These are phyloP conservation scores for Clathrus columnatus DNA, from an alignment of 768 basidiomycete genomes.

Conservation along the genomic window DNA sequence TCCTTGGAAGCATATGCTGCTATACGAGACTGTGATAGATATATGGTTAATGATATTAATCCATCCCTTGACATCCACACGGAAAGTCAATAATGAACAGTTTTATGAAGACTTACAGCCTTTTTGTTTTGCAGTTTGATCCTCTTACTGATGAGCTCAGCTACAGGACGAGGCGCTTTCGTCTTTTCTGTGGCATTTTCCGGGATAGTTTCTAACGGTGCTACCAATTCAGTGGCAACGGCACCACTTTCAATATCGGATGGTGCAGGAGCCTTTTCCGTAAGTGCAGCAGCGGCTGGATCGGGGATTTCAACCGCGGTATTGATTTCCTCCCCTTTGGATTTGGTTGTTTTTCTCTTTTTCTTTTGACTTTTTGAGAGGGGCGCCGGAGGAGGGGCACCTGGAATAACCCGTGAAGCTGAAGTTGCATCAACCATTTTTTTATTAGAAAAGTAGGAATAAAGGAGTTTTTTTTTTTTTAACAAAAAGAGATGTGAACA, in stretches of 20 bases:
- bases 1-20: constrained; percentile 59
- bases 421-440: constrained; percentile 8
- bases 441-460: too few species aligned
- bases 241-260: constrained; percentile 39
- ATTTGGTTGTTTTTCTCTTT: constrained; percentile 49
- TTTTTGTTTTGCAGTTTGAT: constrained; percentile 74
- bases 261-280: constrained; percentile 43
- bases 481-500: background rate
- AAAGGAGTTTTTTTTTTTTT: background rate
- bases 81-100: background rate
- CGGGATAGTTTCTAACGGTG: constrained; percentile 30
- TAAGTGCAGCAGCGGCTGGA: constrained; percentile 33
- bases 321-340: constrained; percentile 38
- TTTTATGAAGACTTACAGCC: constrained; percentile 46
- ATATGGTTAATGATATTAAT: background rate
- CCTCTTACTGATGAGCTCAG: constrained; percentile 73
- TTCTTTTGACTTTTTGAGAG: constrained; percentile 55
- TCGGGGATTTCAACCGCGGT: constrained; percentile 33
- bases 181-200: constrained; percentile 24
- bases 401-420: constrained; percentile 52
- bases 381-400: constrained; percentile 58
- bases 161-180: constrained; percentile 54
- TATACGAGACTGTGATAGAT: constrained; percentile 54
- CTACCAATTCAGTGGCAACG: constrained; percentile 38
- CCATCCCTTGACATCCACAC: background rate